Evolutionary conservation across 768 basidiomycete species (phyloP), one percentile per base, ranked within the genome.

Genomic region (Boletus tomentosulus): DNA sequence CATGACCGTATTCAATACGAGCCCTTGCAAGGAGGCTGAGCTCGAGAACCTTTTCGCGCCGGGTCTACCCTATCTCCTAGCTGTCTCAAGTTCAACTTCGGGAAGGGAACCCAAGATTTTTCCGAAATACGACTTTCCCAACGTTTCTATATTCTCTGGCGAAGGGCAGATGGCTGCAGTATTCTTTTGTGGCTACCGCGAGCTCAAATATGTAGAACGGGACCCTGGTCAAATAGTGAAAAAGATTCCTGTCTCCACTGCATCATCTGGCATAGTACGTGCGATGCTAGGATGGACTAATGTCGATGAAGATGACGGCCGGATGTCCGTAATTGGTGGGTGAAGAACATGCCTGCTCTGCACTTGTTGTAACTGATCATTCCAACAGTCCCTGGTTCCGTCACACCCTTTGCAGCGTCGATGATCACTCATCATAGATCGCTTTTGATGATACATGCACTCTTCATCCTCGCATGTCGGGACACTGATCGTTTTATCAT

Each of bases 1-100:
- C 49, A 37, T 51, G 8, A 27, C 19, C 4, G 55, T 25, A 38
- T 56, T 61, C 15, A 19, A 59, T 11, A 51, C 33, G 15, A 8
- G 4, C 0, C 54, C 42, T 16, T 61, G 57, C 50, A 55, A 49
- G 38, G 54, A 56, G 11, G 31, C 30, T 12, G 41, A 56, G 3
- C 49, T 61, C 9, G 39, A 51, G 27, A 37, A 61, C 42, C 48
- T 61, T 38, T 51, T 61, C n/a, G 45, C 57, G 6, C 60, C 57
- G 2, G 57, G 57, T 8, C 33, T 61, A 6, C 60, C 60, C 7
- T 28, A 37, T 37, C 19, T n/a, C 34, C 10, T 61, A 1, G 51
- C 41, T 3, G 13, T 41, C 25, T 54, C 60, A 1, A 61, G 57
- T n/a, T 34, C 48, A 2, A 61, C 60, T 10, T 56, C 59, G 1